These are phyloP conservation scores for Chrysanthemum makinoi DNA, from an alignment of 129 eudicot species.

Conservation along the genomic window DNA sequence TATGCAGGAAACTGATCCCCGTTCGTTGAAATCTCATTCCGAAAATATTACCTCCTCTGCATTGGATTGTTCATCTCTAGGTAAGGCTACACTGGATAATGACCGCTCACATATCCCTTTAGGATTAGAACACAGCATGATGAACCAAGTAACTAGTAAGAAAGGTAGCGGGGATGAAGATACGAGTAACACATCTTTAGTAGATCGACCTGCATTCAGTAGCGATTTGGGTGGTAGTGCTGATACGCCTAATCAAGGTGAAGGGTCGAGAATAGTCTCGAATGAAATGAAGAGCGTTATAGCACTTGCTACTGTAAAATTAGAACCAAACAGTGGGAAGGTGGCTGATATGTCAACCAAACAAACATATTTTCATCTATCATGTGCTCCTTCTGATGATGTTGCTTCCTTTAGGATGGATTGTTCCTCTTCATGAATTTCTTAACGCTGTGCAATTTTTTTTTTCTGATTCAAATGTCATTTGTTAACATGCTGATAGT, in stretches of 20 bases:
- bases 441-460: neutral
- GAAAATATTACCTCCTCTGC: too few species aligned
- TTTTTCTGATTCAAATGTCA: too few species aligned
- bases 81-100: too few species aligned
- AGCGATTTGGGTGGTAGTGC: neutral
- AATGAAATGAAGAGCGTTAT: neutral
- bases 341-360: slow-evolving; percentile 7
- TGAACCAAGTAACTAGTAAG: neutral
- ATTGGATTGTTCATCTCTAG: too few species aligned
- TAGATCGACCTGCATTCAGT: slow-evolving; percentile 23
- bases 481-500: too few species aligned
- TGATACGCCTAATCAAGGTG: neutral
- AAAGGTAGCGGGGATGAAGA: slow-evolving; percentile 17
- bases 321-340: slow-evolving; percentile 17
- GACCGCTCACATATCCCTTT: too few species aligned
- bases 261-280: slow-evolving; percentile 14
- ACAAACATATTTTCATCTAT: slow-evolving; percentile 12
- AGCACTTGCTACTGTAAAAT: neutral
- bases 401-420: slow-evolving; percentile 8
- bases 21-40: too few species aligned
- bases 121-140: too few species aligned
- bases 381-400: slow-evolving; percentile 1
- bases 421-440: neutral
- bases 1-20: too few species aligned
- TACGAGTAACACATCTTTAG: slow-evolving; percentile 23